These are phyloP conservation scores for Gillenia trifoliata DNA, from an alignment of 306 rosid genomes.

Conservation along the genomic window DNA sequence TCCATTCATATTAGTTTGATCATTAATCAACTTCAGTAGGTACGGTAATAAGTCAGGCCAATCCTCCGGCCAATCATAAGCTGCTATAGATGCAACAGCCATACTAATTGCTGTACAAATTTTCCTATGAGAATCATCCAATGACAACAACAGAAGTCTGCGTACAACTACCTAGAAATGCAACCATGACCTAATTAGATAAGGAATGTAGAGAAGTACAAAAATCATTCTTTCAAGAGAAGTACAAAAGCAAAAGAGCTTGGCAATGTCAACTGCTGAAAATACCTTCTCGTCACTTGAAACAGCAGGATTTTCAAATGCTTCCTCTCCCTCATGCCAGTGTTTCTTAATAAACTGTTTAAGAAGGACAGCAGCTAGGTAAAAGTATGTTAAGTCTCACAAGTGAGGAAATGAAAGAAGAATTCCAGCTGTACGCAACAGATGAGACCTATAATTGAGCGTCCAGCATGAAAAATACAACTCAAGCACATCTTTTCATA, in stretches of 20 bases:
- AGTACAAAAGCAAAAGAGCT: slow-evolving; percentile 1
- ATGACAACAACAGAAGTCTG: slow-evolving; percentile 58
- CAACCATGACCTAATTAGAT: slow-evolving; percentile 23
- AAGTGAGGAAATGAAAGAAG: slow-evolving; percentile 17
- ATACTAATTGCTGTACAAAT: slow-evolving; percentile 90
- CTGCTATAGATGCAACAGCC: slow-evolving; percentile 92
- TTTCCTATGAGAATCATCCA: slow-evolving; percentile 86
- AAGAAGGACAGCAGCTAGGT: slow-evolving; percentile 98
- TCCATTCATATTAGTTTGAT: slow-evolving; percentile 67
- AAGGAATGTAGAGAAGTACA: slow-evolving; percentile 1
- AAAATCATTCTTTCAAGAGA: neutral
- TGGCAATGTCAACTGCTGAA: neutral
- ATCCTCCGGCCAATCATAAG: slow-evolving; percentile 87
- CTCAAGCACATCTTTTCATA: neutral
- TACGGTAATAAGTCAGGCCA: slow-evolving; percentile 90
- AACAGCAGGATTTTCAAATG: slow-evolving; percentile 82
- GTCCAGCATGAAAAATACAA: neutral
- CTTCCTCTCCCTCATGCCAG: slow-evolving; percentile 87
- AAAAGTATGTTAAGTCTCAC: slow-evolving; percentile 52
- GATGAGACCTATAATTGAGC: slow-evolving; percentile 6
- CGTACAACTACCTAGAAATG: slow-evolving; percentile 58
- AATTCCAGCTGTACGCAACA: slow-evolving; percentile 14
- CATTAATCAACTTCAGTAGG: slow-evolving; percentile 65
- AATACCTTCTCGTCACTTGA: slow-evolving; percentile 74
- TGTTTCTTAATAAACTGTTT: slow-evolving; percentile 88